Evolutionary conservation across 331 rosid species (phyloP).

Genomic region (Acacia pycnantha): DNA sequence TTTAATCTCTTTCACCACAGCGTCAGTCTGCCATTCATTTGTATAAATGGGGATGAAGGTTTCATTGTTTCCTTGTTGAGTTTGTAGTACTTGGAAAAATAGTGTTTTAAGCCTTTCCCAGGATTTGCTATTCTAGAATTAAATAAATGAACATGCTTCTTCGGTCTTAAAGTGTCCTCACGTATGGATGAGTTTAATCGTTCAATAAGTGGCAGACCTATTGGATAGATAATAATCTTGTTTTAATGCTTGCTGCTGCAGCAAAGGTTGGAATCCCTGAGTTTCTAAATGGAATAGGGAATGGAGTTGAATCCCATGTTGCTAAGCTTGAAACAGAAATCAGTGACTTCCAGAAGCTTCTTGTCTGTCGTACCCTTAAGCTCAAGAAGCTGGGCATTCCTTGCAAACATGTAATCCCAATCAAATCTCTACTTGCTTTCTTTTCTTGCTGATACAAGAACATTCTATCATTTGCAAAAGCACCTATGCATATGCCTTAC

Average conservation of each 20-base stretch:
- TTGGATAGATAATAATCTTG: neutral
- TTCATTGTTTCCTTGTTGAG: neutral
- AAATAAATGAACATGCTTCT: neutral
- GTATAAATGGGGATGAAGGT: neutral
- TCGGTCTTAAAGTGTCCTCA: neutral
- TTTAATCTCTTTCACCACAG: neutral
- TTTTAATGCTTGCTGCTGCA: conserved; percentile 38
- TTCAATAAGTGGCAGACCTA: neutral
- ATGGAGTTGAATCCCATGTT: conserved; percentile 79
- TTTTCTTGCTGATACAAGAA: neutral
- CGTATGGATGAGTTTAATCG: neutral
- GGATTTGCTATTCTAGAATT: neutral
- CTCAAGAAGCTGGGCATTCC: conserved; percentile 94
- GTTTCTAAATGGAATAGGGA: conserved; percentile 80
- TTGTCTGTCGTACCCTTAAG: conserved; percentile 79
- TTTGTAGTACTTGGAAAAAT: neutral
- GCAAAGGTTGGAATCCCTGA: conserved; percentile 92
- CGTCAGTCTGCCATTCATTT: too few species aligned
- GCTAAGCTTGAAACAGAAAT: conserved; percentile 83
- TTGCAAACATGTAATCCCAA: conserved; percentile 69
- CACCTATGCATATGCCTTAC: neutral
- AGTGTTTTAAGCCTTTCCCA: neutral
- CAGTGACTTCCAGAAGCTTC: conserved; percentile 83
- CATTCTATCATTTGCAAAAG: neutral
- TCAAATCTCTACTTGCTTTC: neutral